Percentiles rank a stretch among this genome's conserved stretches.
phyloP scores from a whole-genome alignment of 306 rosid genomes.

The Potentilla sterilis region DNA sequence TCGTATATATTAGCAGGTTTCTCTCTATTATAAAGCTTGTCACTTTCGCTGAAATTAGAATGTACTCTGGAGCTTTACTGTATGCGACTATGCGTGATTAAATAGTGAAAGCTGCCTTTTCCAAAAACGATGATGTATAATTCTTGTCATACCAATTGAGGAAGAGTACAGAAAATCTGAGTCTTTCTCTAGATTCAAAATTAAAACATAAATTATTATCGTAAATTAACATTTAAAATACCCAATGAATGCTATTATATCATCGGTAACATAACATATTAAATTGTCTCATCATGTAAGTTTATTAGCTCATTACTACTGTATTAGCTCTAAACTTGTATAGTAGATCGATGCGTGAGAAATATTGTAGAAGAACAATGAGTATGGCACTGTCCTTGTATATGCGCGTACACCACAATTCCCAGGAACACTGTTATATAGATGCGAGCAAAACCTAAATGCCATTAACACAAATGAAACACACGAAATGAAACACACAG shows the following conservation, averaged over 20 bases:
- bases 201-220: too few species aligned
- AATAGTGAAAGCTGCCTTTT: not conserved
- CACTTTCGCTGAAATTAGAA: constrained; percentile 2
- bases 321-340: not conserved
- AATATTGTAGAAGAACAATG: not conserved
- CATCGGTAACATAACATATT: too few species aligned
- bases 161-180: not conserved
- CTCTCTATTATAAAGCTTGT: not conserved
- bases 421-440: constrained; percentile 8
- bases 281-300: too few species aligned
- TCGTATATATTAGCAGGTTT: not conserved
- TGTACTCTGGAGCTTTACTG: constrained; percentile 27
- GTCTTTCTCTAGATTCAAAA: too few species aligned
- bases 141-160: not conserved
- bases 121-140: not conserved
- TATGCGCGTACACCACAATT: constrained; percentile 3
- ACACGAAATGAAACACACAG: constrained; percentile 34
- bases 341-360: not conserved
- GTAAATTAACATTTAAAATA: too few species aligned
- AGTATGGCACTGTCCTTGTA: not conserved
- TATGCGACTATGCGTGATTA: not conserved
- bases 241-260: too few species aligned
- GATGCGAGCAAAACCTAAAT: constrained; percentile 10
- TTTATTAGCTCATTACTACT: too few species aligned
- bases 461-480: constrained; percentile 22